Conservation (phyloP, 257 asterid genomes). For the Ilex asprella region DNA sequence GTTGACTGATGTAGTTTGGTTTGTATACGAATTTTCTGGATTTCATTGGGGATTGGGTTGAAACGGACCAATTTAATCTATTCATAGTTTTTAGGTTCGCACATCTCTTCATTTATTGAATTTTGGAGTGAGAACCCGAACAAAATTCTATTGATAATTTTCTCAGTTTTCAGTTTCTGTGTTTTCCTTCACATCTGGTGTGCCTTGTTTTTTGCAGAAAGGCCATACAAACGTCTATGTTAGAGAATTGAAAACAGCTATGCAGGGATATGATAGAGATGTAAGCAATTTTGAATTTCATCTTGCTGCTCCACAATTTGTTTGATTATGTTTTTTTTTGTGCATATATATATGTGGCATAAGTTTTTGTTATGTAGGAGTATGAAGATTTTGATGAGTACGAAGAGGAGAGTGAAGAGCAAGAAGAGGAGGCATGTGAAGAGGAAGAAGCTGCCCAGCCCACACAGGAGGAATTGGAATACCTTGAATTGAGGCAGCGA, state of each 20-base stretch:
- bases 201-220: no score
- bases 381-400: constrained; percentile 71
- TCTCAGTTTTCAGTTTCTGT: no score
- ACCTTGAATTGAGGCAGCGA: constrained; percentile 60
- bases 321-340: neutral
- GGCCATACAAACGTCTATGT: no score
- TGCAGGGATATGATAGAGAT: constrained; percentile 44
- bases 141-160: no score
- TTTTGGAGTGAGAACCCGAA: no score
- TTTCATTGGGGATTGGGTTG: no score
- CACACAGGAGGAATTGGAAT: constrained; percentile 65
- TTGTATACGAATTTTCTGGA: no score
- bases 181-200: no score
- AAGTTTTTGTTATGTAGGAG: constrained; percentile 29
- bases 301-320: neutral
- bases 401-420: constrained; percentile 51
- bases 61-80: no score
- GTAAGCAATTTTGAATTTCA: constrained; percentile 21
- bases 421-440: constrained; percentile 45
- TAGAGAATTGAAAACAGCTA: constrained; percentile 5
- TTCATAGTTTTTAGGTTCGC: no score
- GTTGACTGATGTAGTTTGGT: no score
- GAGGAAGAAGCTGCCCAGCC: constrained; percentile 55
- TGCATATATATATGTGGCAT: neutral
- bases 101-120: no score